Evolutionary conservation across 768 basidiomycete genomes (phyloP), one percentile per base, ranked within the genome.

Genomic region (Pleurotus citrinopileatus): DNA sequence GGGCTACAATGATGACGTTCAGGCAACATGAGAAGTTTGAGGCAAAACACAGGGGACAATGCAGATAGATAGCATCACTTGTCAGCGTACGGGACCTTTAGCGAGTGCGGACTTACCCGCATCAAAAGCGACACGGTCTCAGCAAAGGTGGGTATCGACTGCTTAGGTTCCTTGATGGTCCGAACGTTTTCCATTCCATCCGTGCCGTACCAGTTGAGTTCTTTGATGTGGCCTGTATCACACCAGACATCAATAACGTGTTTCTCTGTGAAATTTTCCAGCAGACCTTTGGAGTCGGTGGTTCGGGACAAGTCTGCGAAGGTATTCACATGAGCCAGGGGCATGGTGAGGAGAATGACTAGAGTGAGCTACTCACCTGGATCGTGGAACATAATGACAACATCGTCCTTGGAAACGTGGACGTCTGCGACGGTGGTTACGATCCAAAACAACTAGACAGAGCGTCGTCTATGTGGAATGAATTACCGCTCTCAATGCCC

Each of bases 371-470:
- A 60, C 76, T 60, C 60, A 89, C 86, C 81, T 13, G 93, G 90
- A 69, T 98, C 96, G 70, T 99, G 96, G 73, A 96, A 98, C 91
- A 98, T 92, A 44, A 98, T 70, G 28, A 98, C 87, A 36, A 91
- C 82, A 64, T 84, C 79, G 69, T 99, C 96, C 59, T 74, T 72
- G 29, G 95, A 92, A 63, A 96, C 87, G 70, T 98, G 95, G 63
- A 98, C 93, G 83, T 97, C 95, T 96, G 82, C 67, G 72, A 73
- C 63, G 63, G 61, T 66, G 68, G 82, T 86, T 76, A 84, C 72
- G 76, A 70, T 70, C 48, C 57, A 58, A 61, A 60, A 59, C 56
- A 72, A 66, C 63, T 61, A 52, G 53, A 59, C 62, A 62, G 68
- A 69, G 65, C 62, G 67, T 64, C 42, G 61, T 54, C 65, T 59